phyloP scores from a whole-genome alignment of 164 flowering plant genomes.

The Sedum album region DNA sequence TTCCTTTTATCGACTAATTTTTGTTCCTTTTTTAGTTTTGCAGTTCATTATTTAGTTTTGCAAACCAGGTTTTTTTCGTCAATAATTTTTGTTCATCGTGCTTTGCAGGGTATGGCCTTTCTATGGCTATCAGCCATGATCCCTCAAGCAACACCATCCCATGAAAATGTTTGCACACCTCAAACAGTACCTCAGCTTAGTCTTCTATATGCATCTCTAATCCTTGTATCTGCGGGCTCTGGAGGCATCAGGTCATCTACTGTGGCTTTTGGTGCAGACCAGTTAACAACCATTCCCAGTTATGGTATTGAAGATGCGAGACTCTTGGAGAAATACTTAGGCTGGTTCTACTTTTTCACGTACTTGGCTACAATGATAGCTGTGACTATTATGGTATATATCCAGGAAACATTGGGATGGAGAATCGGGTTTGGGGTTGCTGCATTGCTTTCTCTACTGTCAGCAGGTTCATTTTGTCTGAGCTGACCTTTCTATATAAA shows the following conservation, averaged over 20 bases:
- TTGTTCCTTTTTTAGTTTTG: no score
- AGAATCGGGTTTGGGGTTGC: slow-evolving; percentile 26
- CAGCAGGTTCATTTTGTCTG: slow-evolving; percentile 15
- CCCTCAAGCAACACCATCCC: slow-evolving; percentile 16
- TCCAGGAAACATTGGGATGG: slow-evolving; percentile 27
- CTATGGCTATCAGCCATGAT: no score
- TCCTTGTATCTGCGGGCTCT: slow-evolving; percentile 26
- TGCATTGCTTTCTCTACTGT: slow-evolving; percentile 16
- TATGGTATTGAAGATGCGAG: neutral
- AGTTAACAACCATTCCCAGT: no score
- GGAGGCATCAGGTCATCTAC: slow-evolving; percentile 30
- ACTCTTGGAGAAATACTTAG: slow-evolving; percentile 19
- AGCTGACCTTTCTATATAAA: slow-evolving; percentile 26
- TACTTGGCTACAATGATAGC: slow-evolving; percentile 11
- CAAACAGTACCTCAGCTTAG: slow-evolving; percentile 18
- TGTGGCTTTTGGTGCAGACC: no score
- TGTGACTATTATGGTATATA: slow-evolving; percentile 14
- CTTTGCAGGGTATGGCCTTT: slow-evolving; percentile 24
- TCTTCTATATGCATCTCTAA: no score
- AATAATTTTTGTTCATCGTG: neutral
- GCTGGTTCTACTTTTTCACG: no score
- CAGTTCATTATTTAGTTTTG: no score
- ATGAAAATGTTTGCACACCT: slow-evolving; percentile 10
- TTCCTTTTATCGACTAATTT: neutral
- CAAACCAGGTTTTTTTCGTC: no score